These are phyloP conservation scores for Aquilaria agallochum DNA, from an alignment of 441 rosid genomes.

Conservation along the genomic window DNA sequence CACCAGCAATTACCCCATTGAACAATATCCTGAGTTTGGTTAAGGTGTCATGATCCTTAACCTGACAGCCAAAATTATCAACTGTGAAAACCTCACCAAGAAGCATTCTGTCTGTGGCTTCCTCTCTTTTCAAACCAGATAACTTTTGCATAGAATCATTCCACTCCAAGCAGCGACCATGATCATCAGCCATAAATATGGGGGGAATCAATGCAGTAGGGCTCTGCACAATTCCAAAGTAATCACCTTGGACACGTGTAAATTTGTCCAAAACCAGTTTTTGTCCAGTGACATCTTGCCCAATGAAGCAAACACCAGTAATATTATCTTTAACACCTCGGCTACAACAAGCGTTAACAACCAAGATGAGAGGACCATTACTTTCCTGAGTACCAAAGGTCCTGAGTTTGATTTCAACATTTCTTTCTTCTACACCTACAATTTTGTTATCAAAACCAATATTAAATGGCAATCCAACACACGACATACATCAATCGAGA, in stretches of 20 bases:
- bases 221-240: constrained; percentile 58
- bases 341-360: constrained; percentile 78
- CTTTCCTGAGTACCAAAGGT: constrained; percentile 42
- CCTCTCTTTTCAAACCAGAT: constrained; percentile 76
- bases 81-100: constrained; percentile 76
- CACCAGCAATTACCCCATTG: constrained; percentile 51
- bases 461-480: constrained; percentile 6
- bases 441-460: constrained; percentile 6
- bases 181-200: constrained; percentile 62
- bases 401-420: constrained; percentile 62
- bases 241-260: constrained; percentile 65
- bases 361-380: constrained; percentile 45
- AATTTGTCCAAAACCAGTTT: constrained; percentile 51
- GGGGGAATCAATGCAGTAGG: constrained; percentile 84
- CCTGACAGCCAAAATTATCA: constrained; percentile 51
- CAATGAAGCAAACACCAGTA: constrained; percentile 77
- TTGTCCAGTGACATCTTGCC: constrained; percentile 76
- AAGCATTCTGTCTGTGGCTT: constrained; percentile 50
- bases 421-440: constrained; percentile 72
- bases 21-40: constrained; percentile 59
- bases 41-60: constrained; percentile 67
- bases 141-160: constrained; percentile 77
- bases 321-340: constrained; percentile 51
- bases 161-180: constrained; percentile 80
- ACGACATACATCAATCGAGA: neutral